A percentile compares a stretch with the other conserved stretches of the same genome.
Evolutionary conservation across 2,329 filamentous ascomycete genomes (phyloP).

Genomic region (Colletotrichum neosansevieriae): DNA sequence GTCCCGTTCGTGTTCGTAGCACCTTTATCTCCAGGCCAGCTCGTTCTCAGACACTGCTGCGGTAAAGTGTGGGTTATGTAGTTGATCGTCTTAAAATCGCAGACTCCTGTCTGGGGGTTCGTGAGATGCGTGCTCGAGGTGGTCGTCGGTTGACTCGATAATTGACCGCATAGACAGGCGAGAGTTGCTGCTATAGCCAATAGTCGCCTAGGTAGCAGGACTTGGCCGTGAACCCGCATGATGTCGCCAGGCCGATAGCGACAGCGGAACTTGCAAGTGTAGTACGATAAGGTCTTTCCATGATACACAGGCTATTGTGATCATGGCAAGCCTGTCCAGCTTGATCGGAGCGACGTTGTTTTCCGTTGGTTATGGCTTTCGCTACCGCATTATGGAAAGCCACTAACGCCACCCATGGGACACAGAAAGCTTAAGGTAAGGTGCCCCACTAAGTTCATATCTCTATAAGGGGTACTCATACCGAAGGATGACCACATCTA

Average conservation of each 20-base stretch:
- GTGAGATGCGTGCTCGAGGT: background rate
- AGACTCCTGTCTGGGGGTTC: constrained; percentile 44
- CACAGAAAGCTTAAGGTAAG: too few species aligned
- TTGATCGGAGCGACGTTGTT: too few species aligned
- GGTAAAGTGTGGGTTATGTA: constrained; percentile 84
- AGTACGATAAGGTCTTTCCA: background rate
- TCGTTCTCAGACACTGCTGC: constrained; percentile 79
- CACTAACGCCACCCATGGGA: too few species aligned
- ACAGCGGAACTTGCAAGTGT: background rate
- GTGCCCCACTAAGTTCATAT: too few species aligned
- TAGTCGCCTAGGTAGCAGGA: background rate
- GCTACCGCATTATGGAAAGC: too few species aligned
- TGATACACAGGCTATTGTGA: too few species aligned
- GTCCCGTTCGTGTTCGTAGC: background rate
- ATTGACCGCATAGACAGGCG: background rate
- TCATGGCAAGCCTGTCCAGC: too few species aligned
- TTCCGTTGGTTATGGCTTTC: too few species aligned
- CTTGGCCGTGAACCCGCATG: background rate
- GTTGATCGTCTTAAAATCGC: constrained; percentile 77
- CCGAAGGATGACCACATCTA: too few species aligned
- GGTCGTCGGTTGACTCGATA: background rate
- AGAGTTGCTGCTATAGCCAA: background rate
- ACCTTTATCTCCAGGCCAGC: constrained; percentile 56
- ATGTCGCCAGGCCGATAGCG: background rate
- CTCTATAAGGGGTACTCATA: too few species aligned